Evolutionary conservation across 169 alveolate genomes (phyloP), one percentile per base, ranked within the genome.

Genomic region (Amoebophrya sp.): DNA sequence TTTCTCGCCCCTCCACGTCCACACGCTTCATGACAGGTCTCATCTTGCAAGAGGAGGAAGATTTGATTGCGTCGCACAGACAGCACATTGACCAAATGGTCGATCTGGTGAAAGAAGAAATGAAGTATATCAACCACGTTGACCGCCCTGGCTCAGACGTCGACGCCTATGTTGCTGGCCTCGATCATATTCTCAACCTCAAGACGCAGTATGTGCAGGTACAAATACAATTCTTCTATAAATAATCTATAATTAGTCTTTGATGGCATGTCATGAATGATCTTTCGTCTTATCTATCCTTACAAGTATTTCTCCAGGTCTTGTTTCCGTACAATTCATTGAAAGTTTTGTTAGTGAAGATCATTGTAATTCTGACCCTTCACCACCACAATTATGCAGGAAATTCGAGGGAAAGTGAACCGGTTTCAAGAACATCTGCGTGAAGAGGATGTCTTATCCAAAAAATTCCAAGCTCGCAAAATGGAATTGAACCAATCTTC

Each of bases 111-210:
- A 65, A 92, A 89, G 93, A 92, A 41, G 93, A 92, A 90, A 92
- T 92, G 93, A 90, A 54, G 47, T 91, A 92, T 90, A 41, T 92
- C 90, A 92, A 92, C 83, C 90, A 92, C 78, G 93, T 92, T 38
- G 93, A 92, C 83, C 93, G 92, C 33, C 93, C 93, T 14, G 93
- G 93, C 92, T 78, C 91, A 18, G 93, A 92, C 83, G 93, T 92
- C 90, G 93, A 92, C 41, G 93, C 93, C 47, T 92, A 92, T 83
- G 93, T 92, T 38, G 89, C 53, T 23, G 93, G 93, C 92, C 83
- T 92, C 90, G 93, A 92, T 34, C 92, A 91, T 33, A 92, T 92
- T 53, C 90, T 92, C 54, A 6, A 41, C 24, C 89, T 89, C 47
- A 92, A 92, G 92, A 91, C 90, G 65, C 34, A 36, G 33, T 47